Conservation (phyloP, 495 filamentous ascomycete species). For the Neurospora sp. region DNA sequence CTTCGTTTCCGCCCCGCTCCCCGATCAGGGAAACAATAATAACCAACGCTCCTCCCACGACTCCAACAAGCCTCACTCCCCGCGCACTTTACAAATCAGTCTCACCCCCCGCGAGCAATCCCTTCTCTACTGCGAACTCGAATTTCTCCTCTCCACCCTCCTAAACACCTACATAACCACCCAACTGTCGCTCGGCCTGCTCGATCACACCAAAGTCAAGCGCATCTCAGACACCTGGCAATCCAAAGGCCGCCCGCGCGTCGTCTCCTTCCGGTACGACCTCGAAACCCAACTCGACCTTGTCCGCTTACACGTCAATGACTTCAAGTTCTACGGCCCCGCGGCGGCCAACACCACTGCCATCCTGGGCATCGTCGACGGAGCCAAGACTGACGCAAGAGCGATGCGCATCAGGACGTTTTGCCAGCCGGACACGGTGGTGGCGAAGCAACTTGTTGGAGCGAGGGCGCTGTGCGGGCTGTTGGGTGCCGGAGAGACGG, state of each 20-base stretch:
- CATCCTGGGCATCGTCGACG: slow-evolving; percentile 27
- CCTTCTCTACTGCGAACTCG: slow-evolving; percentile 37
- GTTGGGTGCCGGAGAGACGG: slow-evolving; percentile 19
- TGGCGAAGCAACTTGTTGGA: slow-evolving; percentile 37
- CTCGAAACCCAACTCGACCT: slow-evolving; percentile 41
- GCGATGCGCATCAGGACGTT: slow-evolving; percentile 31
- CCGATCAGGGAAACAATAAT: slow-evolving; percentile 11
- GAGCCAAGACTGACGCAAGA: slow-evolving; percentile 30
- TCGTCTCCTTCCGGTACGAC: slow-evolving; percentile 37
- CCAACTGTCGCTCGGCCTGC: slow-evolving; percentile 30
- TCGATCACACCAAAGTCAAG: slow-evolving; percentile 24
- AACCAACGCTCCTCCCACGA: slow-evolving; percentile 18
- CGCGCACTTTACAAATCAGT: slow-evolving; percentile 23
- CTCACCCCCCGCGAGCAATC: slow-evolving; percentile 36
- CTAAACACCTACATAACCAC: slow-evolving; percentile 29
- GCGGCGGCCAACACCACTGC: slow-evolving; percentile 11
- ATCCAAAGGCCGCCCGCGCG: slow-evolving; percentile 31
- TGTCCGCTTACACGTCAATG: slow-evolving; percentile 24
- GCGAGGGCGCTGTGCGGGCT: slow-evolving; percentile 27
- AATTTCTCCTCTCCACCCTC: slow-evolving; percentile 24
- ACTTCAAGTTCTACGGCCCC: slow-evolving; percentile 35
- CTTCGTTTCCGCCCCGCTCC: slow-evolving; percentile 23
- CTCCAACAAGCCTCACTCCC: slow-evolving; percentile 6
- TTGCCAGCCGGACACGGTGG: slow-evolving; percentile 38
- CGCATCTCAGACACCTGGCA: slow-evolving; percentile 29